Conservation (phyloP, 1,139 yeast species). For the Ogataea hybrid region DNA sequence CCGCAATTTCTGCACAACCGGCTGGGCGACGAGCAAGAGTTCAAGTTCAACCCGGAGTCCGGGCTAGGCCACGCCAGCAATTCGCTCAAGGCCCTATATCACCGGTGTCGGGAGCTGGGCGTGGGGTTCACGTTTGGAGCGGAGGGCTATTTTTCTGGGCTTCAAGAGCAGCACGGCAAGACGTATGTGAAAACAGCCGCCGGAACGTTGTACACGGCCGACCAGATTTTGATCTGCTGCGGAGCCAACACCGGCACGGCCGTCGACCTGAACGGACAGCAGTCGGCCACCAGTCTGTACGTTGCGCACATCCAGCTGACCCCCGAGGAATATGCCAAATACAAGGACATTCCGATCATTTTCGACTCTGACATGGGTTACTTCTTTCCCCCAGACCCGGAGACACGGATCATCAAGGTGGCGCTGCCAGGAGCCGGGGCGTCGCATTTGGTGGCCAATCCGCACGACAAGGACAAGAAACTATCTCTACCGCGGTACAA, state of each 20-base stretch:
- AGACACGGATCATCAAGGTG: too few species aligned
- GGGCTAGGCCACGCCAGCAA: slow-evolving; percentile 37
- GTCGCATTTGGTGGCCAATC: too few species aligned
- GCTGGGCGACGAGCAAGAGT: too few species aligned
- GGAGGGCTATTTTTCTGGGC: slow-evolving; percentile 26
- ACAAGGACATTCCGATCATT: too few species aligned
- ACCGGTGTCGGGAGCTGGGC: slow-evolving; percentile 30
- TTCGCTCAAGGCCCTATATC: slow-evolving; percentile 30
- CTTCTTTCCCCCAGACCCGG: too few species aligned
- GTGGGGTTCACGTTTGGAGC: slow-evolving; percentile 35
- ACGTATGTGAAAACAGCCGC: slow-evolving; percentile 26
- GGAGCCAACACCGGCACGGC: slow-evolving; percentile 37
- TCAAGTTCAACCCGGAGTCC: slow-evolving; percentile 35
- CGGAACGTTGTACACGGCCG: slow-evolving; percentile 33
- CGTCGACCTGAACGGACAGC: slow-evolving; percentile 35
- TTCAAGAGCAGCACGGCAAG: slow-evolving; percentile 13
- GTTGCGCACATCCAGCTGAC: slow-evolving; percentile 37
- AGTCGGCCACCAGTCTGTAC: slow-evolving; percentile 38
- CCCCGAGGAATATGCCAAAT: slow-evolving; percentile 30
- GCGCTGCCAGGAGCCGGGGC: too few species aligned
- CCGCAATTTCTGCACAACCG: slow-evolving; percentile 32
- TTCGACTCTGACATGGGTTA: too few species aligned
- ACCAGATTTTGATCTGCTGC: slow-evolving; percentile 31
- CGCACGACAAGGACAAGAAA: too few species aligned
- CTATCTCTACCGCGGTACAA: slow-evolving; percentile 41